Base-by-base conservation (phyloP, 1,139 yeast species). In the Sugiyamaella neomexicana region DNA sequence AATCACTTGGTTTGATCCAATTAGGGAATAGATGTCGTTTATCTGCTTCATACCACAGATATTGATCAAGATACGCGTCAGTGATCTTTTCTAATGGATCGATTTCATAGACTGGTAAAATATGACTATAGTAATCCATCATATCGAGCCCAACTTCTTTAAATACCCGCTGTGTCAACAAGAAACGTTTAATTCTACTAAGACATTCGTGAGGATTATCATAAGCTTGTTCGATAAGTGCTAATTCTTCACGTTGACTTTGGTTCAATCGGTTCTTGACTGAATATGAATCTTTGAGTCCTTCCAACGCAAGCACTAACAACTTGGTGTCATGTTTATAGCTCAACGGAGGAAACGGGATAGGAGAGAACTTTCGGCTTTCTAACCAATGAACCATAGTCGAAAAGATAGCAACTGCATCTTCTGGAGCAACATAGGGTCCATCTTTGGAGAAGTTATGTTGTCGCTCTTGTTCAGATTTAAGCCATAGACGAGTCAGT, bases 301-400 rank as follows among this genome's bases (percentile, higher is more conserved):
- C 85, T 68, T 93, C 99, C 52, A 95, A 75, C 0, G 99, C 99
- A 42, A 95, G 75, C 2, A 90, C 89, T 54, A 95, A 75, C 27
- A 95, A 75, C 66, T 93, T 93, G 2, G 97, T 90, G 66, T 95
- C 99, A 67, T 91, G 96, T 68, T 90, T 90, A 69, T 93, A 91
- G 37, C 89, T 85, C 46, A 88, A 74, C 0, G 97, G 97, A 1
- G 99, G 99, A 67, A 95, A 91, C 1, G 97, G 95, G 54, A 93
- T 89, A 0, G 97, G 95, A 40, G 85, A 79, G 68, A 90, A 91
- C 60, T 82, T 82, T 59, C 97, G 75, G 50, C 86, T 79, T 65
- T 90, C 97, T n/a, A 93, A 74, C 98, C 98, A 95, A 56, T 85
- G 83, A 0, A 90, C 96, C 88, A 90, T 83, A 0, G 91, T 86